Conservation (phyloP, 192 early-diverging fungal genomes). For the Backusella psychrophila region DNA sequence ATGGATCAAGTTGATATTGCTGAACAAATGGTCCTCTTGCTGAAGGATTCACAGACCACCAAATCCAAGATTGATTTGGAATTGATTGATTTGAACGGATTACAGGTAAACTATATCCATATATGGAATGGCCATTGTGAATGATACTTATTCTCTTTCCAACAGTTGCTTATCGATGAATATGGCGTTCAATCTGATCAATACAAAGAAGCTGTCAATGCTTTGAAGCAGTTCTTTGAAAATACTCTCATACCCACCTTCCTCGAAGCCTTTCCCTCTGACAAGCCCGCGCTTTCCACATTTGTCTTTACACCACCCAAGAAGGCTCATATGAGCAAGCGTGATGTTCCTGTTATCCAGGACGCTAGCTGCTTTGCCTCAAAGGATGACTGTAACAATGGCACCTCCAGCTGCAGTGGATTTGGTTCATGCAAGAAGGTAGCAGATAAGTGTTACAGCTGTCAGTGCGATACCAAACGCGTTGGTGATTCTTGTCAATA, state of each 20-base stretch:
- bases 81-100: slow-evolving; percentile 15
- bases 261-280: slow-evolving; percentile 9
- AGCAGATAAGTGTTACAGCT: slow-evolving; percentile 18
- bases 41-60: background rate
- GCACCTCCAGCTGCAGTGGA: slow-evolving; percentile 12
- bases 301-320: slow-evolving; percentile 20
- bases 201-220: slow-evolving; percentile 5
- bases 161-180: background rate
- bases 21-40: background rate
- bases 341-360: background rate
- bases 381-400: slow-evolving; percentile 9
- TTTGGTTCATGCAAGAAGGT: slow-evolving; percentile 12
- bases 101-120: slow-evolving; percentile 9
- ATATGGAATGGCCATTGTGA: no score
- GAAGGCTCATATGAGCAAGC: slow-evolving; percentile 6
- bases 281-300: slow-evolving; percentile 10
- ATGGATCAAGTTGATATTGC: slow-evolving; percentile 15
- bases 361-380: slow-evolving; percentile 9
- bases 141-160: background rate
- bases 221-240: slow-evolving; percentile 15
- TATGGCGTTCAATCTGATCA: slow-evolving; percentile 16
- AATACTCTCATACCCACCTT: slow-evolving; percentile 21
- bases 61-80: slow-evolving; percentile 11
- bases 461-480: slow-evolving; percentile 10
- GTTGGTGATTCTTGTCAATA: slow-evolving; percentile 21